Conservation (phyloP, 371 early-diverging fungal species). For the Polyrhizophydium stewartii region DNA sequence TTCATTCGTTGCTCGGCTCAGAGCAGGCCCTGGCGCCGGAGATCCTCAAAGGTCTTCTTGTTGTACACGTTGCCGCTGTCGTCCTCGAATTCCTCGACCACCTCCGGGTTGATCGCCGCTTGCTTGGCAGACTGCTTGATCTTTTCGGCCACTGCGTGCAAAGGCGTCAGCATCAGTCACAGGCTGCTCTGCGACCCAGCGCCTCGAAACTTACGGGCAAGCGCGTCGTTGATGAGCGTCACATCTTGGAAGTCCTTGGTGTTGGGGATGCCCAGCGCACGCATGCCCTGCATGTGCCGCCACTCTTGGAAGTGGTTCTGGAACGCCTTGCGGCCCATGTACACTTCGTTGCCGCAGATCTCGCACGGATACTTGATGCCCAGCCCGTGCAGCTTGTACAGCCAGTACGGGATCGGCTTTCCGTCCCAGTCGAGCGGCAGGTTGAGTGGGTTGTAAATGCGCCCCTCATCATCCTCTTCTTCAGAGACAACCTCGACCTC, state of each 20-base stretch:
- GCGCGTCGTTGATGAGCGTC: constrained; percentile 87
- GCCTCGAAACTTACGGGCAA: constrained; percentile 60
- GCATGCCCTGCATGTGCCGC: constrained; percentile 95
- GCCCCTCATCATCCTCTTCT: constrained; percentile 81
- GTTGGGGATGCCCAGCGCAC: constrained; percentile 91
- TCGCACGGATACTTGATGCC: constrained; percentile 95
- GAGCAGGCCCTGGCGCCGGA: constrained; percentile 17
- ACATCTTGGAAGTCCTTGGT: constrained; percentile 93
- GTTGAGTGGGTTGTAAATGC: constrained; percentile 95
- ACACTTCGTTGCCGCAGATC: constrained; percentile 93
- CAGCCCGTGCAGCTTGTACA: constrained; percentile 95
- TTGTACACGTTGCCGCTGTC: constrained; percentile 96
- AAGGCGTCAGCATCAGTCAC: not conserved
- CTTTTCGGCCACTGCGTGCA: constrained; percentile 73
- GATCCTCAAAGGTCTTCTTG: constrained; percentile 89
- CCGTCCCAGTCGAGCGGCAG: constrained; percentile 98
- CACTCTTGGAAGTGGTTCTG: constrained; percentile 94
- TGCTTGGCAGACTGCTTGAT: constrained; percentile 56
- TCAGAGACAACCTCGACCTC: constrained; percentile 64
- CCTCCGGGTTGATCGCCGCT: constrained; percentile 66
- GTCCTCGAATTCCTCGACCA: constrained; percentile 95
- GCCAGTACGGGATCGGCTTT: constrained; percentile 98
- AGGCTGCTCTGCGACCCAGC: not conserved
- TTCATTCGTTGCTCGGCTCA: not conserved
- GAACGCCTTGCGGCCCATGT: constrained; percentile 96